phyloP scores from a whole-genome alignment of 2,329 filamentous ascomycete species.

The Cladophialophora immunda region DNA sequence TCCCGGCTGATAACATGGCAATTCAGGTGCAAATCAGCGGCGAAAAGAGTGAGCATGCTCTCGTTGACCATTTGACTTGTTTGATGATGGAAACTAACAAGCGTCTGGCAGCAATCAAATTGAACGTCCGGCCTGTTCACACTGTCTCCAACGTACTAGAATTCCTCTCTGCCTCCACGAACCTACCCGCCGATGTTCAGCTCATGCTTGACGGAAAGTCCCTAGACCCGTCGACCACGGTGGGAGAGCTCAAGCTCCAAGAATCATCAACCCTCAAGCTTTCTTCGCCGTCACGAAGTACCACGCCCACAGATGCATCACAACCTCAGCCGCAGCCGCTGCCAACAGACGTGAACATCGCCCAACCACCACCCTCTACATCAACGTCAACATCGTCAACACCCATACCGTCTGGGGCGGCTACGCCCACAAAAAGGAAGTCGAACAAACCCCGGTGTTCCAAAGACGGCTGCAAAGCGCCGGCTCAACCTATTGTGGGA shows the following conservation, averaged over 20 bases:
- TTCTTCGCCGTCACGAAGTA: slow-evolving; percentile 52
- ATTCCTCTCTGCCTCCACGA: slow-evolving; percentile 66
- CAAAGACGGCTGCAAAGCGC: slow-evolving; percentile 87
- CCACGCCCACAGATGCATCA: slow-evolving; percentile 34
- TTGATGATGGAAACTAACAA: slow-evolving; percentile 24
- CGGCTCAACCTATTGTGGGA: slow-evolving; percentile 90
- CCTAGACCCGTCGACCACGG: slow-evolving; percentile 48
- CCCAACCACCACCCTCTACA: slow-evolving; percentile 50
- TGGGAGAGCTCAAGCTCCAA: slow-evolving; percentile 39
- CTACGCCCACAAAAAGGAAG: slow-evolving; percentile 49
- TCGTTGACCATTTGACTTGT: slow-evolving; percentile 27
- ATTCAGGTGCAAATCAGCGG: slow-evolving; percentile 69
- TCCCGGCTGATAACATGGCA: slow-evolving; percentile 63
- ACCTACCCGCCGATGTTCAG: slow-evolving; percentile 60
- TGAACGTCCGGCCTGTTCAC: slow-evolving; percentile 63
- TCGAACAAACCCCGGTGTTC: slow-evolving; percentile 76
- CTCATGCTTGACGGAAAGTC: slow-evolving; percentile 68
- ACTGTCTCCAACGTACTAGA: slow-evolving; percentile 64
- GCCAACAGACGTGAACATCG: slow-evolving; percentile 61
- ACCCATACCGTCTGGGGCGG: slow-evolving; percentile 55
- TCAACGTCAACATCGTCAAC: slow-evolving; percentile 48
- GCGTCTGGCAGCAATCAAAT: slow-evolving; percentile 59
- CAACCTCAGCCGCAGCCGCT: slow-evolving; percentile 54
- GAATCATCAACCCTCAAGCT: slow-evolving; percentile 39
- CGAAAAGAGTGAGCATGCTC: slow-evolving; percentile 62